Percentiles rank a stretch among this genome's conserved stretches.
These are phyloP conservation scores for Hanseniaspora thailandica DNA, from an alignment of 805 yeast genomes.

Conservation along the genomic window DNA sequence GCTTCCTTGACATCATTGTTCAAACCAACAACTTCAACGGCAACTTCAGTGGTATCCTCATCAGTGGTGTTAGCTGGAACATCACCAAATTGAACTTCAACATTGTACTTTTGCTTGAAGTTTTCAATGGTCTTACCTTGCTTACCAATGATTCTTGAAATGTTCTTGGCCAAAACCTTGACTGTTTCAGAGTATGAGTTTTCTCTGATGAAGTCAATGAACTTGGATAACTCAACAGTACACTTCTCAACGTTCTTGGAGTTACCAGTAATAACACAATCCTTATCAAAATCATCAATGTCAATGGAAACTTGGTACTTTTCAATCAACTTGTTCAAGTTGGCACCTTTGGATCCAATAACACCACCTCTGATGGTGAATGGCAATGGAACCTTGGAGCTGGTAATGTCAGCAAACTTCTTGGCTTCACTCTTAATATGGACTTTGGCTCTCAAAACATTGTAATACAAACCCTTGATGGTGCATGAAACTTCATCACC, in stretches of 20 bases:
- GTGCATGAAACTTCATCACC: constrained; percentile 38
- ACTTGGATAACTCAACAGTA: constrained; percentile 69
- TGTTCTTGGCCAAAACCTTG: constrained; percentile 57
- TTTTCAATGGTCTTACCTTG: constrained; percentile 73
- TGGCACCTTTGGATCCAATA: constrained; percentile 73
- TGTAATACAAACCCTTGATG: constrained; percentile 66
- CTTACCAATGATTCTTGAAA: constrained; percentile 81
- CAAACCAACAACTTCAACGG: constrained; percentile 66
- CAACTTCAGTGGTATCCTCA: constrained; percentile 40
- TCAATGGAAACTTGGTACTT: constrained; percentile 72
- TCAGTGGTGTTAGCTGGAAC: constrained; percentile 35
- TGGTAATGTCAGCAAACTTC: constrained; percentile 72
- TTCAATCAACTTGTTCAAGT: constrained; percentile 73
- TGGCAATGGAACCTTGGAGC: constrained; percentile 57
- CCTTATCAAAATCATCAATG: constrained; percentile 61
- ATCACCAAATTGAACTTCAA: constrained; percentile 35
- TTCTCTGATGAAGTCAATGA: constrained; percentile 75
- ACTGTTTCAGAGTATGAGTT: constrained; percentile 61
- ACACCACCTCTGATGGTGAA: constrained; percentile 65
- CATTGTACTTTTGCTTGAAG: constrained; percentile 50
- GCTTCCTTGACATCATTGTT: constrained; percentile 66
- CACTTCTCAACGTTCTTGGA: constrained; percentile 79
- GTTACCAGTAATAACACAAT: constrained; percentile 67
- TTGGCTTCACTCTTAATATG: constrained; percentile 49
- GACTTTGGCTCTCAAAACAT: constrained; percentile 59